phyloP scores from a whole-genome alignment of 2,329 filamentous ascomycete species.

The Ceratocystis harringtonii region DNA sequence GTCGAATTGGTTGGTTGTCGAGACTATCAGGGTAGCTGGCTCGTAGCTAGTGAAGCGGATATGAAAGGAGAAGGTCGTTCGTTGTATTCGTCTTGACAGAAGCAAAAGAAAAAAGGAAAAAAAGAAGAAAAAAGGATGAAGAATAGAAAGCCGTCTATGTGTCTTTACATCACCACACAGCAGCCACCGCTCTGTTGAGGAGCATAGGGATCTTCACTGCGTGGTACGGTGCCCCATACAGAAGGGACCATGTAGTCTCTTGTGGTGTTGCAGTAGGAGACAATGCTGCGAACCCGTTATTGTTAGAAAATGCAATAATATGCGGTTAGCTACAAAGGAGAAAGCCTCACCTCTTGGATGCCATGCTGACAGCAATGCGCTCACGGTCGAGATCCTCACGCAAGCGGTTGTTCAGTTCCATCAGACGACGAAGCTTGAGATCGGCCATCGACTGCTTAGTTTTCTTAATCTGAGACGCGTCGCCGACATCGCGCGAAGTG shows the following conservation, averaged over 20 bases:
- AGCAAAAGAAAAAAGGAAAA: neutral
- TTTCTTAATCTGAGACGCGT: constrained; percentile 59
- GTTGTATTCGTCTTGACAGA: constrained; percentile 7
- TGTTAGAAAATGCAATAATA: neutral
- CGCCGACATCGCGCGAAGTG: constrained; percentile 51
- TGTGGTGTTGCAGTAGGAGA: constrained; percentile 94
- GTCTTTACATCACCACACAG: constrained; percentile 77
- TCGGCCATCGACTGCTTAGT: constrained; percentile 99
- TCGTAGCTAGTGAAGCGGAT: neutral
- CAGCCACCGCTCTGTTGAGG: constrained; percentile 86
- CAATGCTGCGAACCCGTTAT: constrained; percentile 48
- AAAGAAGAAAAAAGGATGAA: neutral
- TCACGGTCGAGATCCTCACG: constrained; percentile 92
- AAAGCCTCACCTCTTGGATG: constrained; percentile 63
- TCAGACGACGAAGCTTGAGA: constrained; percentile 87
- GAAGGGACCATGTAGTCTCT: constrained; percentile 98
- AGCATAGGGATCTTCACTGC: constrained; percentile 95
- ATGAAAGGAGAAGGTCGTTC: neutral
- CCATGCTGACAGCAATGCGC: constrained; percentile 88
- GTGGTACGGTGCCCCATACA: constrained; percentile 87
- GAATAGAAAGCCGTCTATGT: neutral
- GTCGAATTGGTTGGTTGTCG: neutral
- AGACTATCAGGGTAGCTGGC: neutral
- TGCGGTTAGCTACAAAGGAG: constrained; percentile 5
- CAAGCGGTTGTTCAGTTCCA: constrained; percentile 89